Evolutionary conservation across 148 eudicot species (phyloP), one percentile per base, ranked within the genome.

Genomic region (Camellia lanceoleosa): DNA sequence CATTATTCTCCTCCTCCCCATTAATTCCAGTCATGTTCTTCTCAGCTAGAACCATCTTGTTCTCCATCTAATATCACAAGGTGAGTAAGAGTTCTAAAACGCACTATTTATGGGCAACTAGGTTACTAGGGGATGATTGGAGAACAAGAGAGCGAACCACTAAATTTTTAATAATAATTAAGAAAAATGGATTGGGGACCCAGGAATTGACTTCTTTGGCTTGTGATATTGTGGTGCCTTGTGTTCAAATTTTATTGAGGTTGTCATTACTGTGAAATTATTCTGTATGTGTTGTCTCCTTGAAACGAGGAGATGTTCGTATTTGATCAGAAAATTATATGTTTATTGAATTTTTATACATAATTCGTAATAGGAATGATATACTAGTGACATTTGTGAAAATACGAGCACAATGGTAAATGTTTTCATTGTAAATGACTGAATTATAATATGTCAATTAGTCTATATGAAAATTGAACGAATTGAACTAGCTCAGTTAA

Each of bases 1-100:
- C 84, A 78, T 79, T 80, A 68, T 73, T 85, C 56, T 84, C 80
- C 38, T 61, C 83, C 10, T 68, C 55, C 13, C 42, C 77, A 52
- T 70, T 47, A 30, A 30, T 30, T 70, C 47, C 73, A 70, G 2
- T 47, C 56, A n/a, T 47, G 0, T 70, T 47, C 38, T 70, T 46
- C 55, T 70, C 73, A 30, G 38, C 1, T 49, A 20, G 3, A 30
- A 18, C 15, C 77, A 7, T 61, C 44, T 2, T 52, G 42, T 19
- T 59, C 23, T 42, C 30, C 66, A 59, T 70, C 3, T 46, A 15
- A 46, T 7, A n/a, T 46, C 41, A 30, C 14, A 65, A 23, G 65
- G 7, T 16, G 19, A 20, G 9, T 11, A 43, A 9, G 61, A 58
- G 15, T 7, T 58, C 61, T 14, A 58, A 9, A 58, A 14, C 0